phyloP scores from a whole-genome alignment of 352 stramenopile genomes.

The Elongisporangium undulatum region DNA sequence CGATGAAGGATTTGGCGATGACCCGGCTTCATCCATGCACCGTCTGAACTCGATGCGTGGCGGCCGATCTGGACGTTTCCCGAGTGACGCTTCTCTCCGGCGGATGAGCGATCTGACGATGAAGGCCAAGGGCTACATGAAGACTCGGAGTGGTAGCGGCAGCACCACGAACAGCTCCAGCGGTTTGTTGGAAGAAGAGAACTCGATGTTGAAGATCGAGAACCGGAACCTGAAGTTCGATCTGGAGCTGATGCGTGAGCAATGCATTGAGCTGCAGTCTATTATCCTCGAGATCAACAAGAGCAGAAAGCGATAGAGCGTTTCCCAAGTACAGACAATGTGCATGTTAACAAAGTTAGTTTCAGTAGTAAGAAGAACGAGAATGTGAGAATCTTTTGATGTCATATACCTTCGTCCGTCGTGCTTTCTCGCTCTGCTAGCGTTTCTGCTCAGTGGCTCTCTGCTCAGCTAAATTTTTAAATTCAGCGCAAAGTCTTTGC shows the following conservation, averaged over 20 bases:
- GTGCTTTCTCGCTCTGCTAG: too few species aligned
- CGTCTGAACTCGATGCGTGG: conserved; percentile 62
- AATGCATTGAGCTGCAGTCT: conserved; percentile 83
- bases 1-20: conserved; percentile 48
- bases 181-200: conserved; percentile 76
- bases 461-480: neutral
- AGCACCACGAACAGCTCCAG: conserved; percentile 62
- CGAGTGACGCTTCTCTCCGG: conserved; percentile 14
- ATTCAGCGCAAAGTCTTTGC: neutral
- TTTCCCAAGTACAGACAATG: neutral
- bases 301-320: conserved; percentile 72
- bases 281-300: conserved; percentile 91
- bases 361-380: neutral
- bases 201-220: conserved; percentile 84
- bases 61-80: conserved; percentile 22
- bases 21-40: conserved; percentile 46
- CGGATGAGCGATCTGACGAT: conserved; percentile 71
- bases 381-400: neutral
- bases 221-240: conserved; percentile 88
- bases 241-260: conserved; percentile 84
- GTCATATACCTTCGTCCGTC: neutral
- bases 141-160: conserved; percentile 48
- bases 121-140: conserved; percentile 71
- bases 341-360: neutral
- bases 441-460: too few species aligned